Base-by-base conservation (phyloP, 2,329 filamentous ascomycete genomes). In the Pseudogymnoascus sp. region DNA sequence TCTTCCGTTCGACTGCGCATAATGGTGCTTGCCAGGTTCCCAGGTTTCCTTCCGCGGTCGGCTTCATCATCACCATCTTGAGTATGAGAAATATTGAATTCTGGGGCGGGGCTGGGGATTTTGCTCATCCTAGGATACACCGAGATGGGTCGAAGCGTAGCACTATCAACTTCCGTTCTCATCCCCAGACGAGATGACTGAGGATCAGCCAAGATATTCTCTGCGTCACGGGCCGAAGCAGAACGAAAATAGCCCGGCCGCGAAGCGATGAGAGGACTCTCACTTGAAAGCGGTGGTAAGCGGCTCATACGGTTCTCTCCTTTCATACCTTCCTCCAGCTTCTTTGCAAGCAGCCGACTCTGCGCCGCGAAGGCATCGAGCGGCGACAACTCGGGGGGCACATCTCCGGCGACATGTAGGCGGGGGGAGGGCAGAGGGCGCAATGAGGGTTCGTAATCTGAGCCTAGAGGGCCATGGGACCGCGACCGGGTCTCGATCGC, bases 291-390 rank as follows among this genome's bases (percentile, higher is more conserved):
- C 5, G 92, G 91, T 2, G 92, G 90, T 45, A 97, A 78, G 42
- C 93, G 84, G 76, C 92, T 97, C 76, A 97, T 83, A 63, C 92
- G 85, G 66, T 87, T 85, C 59, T 90, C 92, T 65, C 84, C 83
- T 71, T 84, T 86, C 64, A 85, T 83, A 66, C 84, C 87, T 68
- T 94, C 87, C 73, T 96, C 88, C 64, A 99, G 84, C 75, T 96
- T 89, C 75, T 86, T 89, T 39, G 92, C 92, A 60, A 99, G 82
- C 69, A 95, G 78, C 63, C 93, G 87, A 69, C 92, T 95, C 72
- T 97, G 93, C 65, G 93, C 82, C 21, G 93, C 93, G 72, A 99
- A 95, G 58, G 93, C 93, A 80, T 99, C 94, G 66, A 99, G 83
- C 9, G 94, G 94, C 6, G 94, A 97, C 62, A 97, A 81, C 60